These are phyloP conservation scores for Hysterangium stoloniferum DNA, from an alignment of 768 basidiomycete species.

Conservation along the genomic window DNA sequence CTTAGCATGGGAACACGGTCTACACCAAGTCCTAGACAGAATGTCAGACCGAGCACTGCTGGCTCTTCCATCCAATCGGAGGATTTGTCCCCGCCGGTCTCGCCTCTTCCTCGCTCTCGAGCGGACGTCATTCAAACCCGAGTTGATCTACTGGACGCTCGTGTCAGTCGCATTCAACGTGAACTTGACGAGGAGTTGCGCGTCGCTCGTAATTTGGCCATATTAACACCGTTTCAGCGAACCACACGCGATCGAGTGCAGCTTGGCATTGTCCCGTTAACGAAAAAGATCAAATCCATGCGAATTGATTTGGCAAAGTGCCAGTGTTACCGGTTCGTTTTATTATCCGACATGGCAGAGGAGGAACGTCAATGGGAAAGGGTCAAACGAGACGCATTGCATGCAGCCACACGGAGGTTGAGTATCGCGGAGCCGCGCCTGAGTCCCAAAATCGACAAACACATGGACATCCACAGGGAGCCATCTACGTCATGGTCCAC, in stretches of 20 bases:
- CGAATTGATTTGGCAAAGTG: conserved; percentile 70
- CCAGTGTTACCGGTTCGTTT: conserved; percentile 67
- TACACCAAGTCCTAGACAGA: conserved; percentile 23
- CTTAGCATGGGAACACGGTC: conserved; percentile 13
- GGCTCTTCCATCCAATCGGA: conserved; percentile 1
- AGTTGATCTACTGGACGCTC: conserved; percentile 55
- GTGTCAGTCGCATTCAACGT: conserved; percentile 43
- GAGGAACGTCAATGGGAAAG: conserved; percentile 61
- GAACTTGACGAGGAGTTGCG: conserved; percentile 65
- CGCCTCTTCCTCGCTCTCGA: conserved; percentile 37
- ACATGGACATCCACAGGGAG: conserved; percentile 16
- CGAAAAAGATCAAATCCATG: conserved; percentile 55
- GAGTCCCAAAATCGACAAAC: conserved; percentile 24
- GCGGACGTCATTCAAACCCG: conserved; percentile 51
- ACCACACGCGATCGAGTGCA: conserved; percentile 73
- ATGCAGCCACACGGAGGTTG: conserved; percentile 62
- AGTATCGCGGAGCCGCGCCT: conserved; percentile 26
- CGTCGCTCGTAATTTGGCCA: conserved; percentile 71
- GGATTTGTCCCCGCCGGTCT: not conserved
- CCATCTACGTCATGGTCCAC: conserved; percentile 24
- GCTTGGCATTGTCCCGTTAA: conserved; percentile 48
- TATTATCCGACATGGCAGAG: conserved; percentile 65
- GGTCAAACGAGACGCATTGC: conserved; percentile 63
- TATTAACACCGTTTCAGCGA: conserved; percentile 82
- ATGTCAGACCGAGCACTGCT: conserved; percentile 4